Evolutionary conservation across 2,329 filamentous ascomycete genomes (phyloP).

Genomic region (Exophiala xenobiotica): DNA sequence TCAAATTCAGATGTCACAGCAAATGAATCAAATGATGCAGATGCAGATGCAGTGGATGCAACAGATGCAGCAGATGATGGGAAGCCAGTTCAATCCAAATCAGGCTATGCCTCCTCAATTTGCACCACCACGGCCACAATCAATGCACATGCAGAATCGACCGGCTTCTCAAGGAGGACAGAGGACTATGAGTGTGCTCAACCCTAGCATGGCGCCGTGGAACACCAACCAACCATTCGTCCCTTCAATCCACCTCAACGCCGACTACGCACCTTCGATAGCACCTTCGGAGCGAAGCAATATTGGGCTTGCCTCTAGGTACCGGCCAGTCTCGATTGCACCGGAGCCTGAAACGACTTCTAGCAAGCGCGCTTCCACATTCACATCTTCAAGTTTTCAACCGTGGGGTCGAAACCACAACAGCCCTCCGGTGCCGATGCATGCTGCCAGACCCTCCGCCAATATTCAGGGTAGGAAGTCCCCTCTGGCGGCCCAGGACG

Average conservation of each 20-base stretch:
- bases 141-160: constrained; percentile 20
- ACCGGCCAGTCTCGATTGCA: constrained; percentile 79
- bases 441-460: constrained; percentile 29
- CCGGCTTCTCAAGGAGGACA: constrained; percentile 41
- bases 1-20: constrained; percentile 76
- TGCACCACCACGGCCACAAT: constrained; percentile 21
- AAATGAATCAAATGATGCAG: constrained; percentile 85
- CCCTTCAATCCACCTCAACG: constrained; percentile 29
- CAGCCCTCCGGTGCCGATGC: constrained; percentile 25
- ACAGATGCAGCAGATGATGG: constrained; percentile 64
- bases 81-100: constrained; percentile 31
- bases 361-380: constrained; percentile 35
- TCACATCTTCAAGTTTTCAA: constrained; percentile 37
- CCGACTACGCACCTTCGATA: constrained; percentile 79
- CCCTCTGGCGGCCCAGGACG: constrained; percentile 34
- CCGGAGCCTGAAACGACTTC: constrained; percentile 22
- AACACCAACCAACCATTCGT: constrained; percentile 38
- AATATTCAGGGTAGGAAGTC: constrained; percentile 32
- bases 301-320: constrained; percentile 82
- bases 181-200: constrained; percentile 82
- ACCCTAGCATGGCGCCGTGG: constrained; percentile 54
- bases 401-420: constrained; percentile 38
- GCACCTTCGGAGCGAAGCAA: constrained; percentile 96
- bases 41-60: constrained; percentile 96
- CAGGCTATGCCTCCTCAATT: constrained; percentile 17